These are phyloP conservation scores for Kodamaea sp. DNA, from an alignment of 1,139 yeast species.

Conservation along the genomic window DNA sequence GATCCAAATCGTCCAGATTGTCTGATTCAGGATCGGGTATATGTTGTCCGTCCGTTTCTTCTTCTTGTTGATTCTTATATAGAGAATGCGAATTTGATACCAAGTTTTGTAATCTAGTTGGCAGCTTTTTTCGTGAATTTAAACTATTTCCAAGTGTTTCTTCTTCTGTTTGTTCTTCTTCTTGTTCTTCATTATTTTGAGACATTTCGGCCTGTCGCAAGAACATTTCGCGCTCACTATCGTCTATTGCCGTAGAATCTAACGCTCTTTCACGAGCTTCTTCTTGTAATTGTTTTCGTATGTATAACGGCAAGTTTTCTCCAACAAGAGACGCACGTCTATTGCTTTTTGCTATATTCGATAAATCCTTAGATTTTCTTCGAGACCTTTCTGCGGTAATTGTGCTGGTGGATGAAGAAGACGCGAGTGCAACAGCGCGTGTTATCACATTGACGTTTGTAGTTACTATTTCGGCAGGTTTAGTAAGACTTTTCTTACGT, in stretches of 20 bases:
- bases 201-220: background rate
- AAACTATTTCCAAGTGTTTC: slow-evolving; percentile 4
- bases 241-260: slow-evolving; percentile 1
- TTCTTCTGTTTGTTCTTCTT: background rate
- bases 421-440: slow-evolving; percentile 20
- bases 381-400: background rate
- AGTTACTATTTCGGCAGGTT: slow-evolving; percentile 31
- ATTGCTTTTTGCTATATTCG: background rate
- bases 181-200: slow-evolving; percentile 1
- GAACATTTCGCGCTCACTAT: background rate
- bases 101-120: slow-evolving; percentile 33
- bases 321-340: slow-evolving; percentile 38
- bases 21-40: slow-evolving; percentile 7
- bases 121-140: slow-evolving; percentile 7
- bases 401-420: background rate
- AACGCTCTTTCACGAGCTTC: slow-evolving; percentile 7
- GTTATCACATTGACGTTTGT: slow-evolving; percentile 36
- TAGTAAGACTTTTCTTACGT: slow-evolving; percentile 20
- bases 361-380: background rate
- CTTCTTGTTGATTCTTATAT: slow-evolving; percentile 15
- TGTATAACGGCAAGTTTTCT: slow-evolving; percentile 38
- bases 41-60: slow-evolving; percentile 3
- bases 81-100: slow-evolving; percentile 38
- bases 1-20: slow-evolving; percentile 24
- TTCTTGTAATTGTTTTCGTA: slow-evolving; percentile 28